These are phyloP conservation scores for Omphalea diandra DNA, from an alignment of 441 rosid species.

Conservation along the genomic window DNA sequence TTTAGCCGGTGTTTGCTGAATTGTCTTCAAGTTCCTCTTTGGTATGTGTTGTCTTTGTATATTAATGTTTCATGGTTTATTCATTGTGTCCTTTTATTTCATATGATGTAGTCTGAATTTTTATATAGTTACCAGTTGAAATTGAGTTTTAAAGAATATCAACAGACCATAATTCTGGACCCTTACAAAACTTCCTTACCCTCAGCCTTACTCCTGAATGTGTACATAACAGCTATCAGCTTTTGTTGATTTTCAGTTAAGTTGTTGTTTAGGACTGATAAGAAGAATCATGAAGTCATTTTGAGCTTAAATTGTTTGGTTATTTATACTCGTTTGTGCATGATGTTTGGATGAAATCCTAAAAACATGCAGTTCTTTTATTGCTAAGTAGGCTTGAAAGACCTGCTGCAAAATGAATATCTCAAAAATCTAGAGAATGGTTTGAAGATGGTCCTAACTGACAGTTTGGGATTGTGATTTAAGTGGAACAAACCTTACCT, in stretches of 20 bases:
- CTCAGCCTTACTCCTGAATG: not conserved
- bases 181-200: not conserved
- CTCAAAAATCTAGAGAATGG: too few relatives aligned
- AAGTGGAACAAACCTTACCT: not conserved
- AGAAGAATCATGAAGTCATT: not conserved
- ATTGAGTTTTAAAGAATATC: not conserved
- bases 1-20: conserved; percentile 90
- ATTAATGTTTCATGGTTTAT: not conserved
- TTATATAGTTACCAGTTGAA: not conserved
- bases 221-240: not conserved
- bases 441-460: not conserved
- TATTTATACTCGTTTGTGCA: not conserved
- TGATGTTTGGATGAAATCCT: not conserved
- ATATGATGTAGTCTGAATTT: conserved; percentile 5
- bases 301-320: not conserved
- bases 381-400: not conserved
- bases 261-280: not conserved
- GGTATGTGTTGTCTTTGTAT: conserved; percentile 44
- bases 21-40: conserved; percentile 93
- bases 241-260: not conserved
- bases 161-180: not conserved
- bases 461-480: not conserved
- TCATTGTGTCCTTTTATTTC: not conserved
- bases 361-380: not conserved
- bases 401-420: not conserved